Evolutionary conservation across 495 filamentous ascomycete genomes (phyloP).

Genomic region (Usnea hakonensis): DNA sequence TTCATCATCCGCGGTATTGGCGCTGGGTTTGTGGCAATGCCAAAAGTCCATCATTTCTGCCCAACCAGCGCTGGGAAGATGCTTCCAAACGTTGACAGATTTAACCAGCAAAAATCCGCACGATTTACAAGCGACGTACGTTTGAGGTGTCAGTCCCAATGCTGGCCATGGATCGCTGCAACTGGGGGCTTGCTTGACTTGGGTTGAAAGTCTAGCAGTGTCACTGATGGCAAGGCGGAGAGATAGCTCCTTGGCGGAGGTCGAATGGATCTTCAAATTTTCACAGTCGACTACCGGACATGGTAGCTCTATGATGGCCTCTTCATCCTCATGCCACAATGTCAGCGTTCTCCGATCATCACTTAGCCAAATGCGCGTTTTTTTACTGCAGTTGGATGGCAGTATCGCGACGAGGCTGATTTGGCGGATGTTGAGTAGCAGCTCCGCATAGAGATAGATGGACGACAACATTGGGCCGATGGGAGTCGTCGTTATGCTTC

Average conservation of each 20-base stretch:
- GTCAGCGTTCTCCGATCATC: slow-evolving; percentile 44
- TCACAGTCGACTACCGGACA: slow-evolving; percentile 41
- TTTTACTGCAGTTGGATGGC: slow-evolving; percentile 31
- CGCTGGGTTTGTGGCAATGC: slow-evolving; percentile 92
- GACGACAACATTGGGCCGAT: slow-evolving; percentile 5
- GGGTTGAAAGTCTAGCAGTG: slow-evolving; percentile 26
- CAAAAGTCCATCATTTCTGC: slow-evolving; percentile 99
- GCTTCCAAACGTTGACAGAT: slow-evolving; percentile 61
- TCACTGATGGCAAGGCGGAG: slow-evolving; percentile 63
- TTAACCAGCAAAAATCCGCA: slow-evolving; percentile 43
- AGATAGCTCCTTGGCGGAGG: slow-evolving; percentile 42
- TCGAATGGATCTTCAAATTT: slow-evolving; percentile 31
- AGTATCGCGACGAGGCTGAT: slow-evolving; percentile 67
- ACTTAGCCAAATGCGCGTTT: slow-evolving; percentile 30
- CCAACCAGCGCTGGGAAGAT: slow-evolving; percentile 93
- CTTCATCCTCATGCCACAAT: slow-evolving; percentile 46
- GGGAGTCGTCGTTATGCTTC: background rate
- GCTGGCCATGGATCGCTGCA: slow-evolving; percentile 68
- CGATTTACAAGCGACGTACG: slow-evolving; percentile 53
- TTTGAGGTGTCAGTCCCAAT: slow-evolving; percentile 44
- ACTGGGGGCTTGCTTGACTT: slow-evolving; percentile 18
- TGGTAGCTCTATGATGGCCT: slow-evolving; percentile 57
- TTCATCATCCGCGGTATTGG: slow-evolving; percentile 34
- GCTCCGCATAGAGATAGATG: slow-evolving; percentile 71
- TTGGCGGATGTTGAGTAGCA: slow-evolving; percentile 78